Base-by-base conservation (phyloP, 1,284 basidiomycete genomes). In the Leccinum glutinopallens region DNA sequence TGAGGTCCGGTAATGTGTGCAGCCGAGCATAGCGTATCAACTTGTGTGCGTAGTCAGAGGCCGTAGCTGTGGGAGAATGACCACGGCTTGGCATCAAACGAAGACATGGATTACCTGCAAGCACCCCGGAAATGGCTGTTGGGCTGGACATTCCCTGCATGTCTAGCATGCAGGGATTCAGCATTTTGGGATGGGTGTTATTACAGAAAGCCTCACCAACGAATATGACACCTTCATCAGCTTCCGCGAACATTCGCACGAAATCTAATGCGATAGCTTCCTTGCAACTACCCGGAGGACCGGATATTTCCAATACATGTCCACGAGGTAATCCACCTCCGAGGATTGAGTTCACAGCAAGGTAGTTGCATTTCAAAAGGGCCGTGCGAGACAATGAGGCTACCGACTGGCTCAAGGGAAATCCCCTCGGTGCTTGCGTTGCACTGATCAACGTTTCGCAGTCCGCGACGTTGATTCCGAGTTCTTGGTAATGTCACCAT, bases 201-300 rank as follows among this genome's bases (percentile, higher is more conserved):
- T 46, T 35, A 60, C 5, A 19, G 59, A 33, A 55, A 53, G 57
- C 61, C 80, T 73, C 75, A 90, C 90, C 90, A 67, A 88, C 77
- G 67, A 91, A 87, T 25, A 92, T 73, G 10, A 88, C 81, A 39
- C 81, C 80, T 56, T 85, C 80, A 0, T 77, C 77, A 10, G 75
- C 72, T 63, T 81, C 74, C 4, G 84, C 75, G 64, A 87, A 85
- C 5, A 75, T 79, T 46, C 75, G 72, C 17, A 83, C 80, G 59
- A 89, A 79, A 61, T 81, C 79, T 10, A 83, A 72, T 3, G 83
- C 82, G 3, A 90, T 69, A 3, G 70, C 69, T 65, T 88, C 88
- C 69, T 89, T 91, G 12, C 83, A 81, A 58, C 83, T 83, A 53
- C 90, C 90, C 1, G 90, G 90, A 43, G 90, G 87, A 1, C 90